Conservation (phyloP, 2,329 filamentous ascomycete genomes). For the Pleurostoma richardsiae region DNA sequence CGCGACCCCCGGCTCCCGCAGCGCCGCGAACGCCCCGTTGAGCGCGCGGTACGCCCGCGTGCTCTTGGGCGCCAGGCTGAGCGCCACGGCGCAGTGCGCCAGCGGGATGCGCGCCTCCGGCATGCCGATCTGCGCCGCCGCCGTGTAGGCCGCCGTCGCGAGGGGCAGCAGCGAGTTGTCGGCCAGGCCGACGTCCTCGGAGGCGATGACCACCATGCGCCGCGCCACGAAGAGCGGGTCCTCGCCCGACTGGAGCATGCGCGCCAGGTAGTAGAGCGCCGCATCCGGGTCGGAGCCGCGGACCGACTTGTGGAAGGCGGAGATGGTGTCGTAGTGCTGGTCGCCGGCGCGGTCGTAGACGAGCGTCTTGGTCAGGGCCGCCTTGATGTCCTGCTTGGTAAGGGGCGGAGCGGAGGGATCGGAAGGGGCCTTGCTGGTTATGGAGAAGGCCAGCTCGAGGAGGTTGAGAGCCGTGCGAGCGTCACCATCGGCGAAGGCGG, state of each 20-base stretch:
- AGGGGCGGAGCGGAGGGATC: slow-evolving; percentile 31
- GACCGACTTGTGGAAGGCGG: slow-evolving; percentile 93
- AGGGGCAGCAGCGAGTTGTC: slow-evolving; percentile 80
- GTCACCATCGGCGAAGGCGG: slow-evolving; percentile 85
- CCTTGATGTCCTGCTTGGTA: slow-evolving; percentile 74
- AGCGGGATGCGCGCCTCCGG: slow-evolving; percentile 92
- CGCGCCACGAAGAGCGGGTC: slow-evolving; percentile 90
- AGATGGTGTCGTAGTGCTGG: slow-evolving; percentile 97
- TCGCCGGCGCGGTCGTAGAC: slow-evolving; percentile 95
- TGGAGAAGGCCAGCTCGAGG: slow-evolving; percentile 79
- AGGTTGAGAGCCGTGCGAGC: slow-evolving; percentile 90
- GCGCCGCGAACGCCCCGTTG: slow-evolving; percentile 71
- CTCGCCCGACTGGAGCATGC: slow-evolving; percentile 94
- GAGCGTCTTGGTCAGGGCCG: slow-evolving; percentile 80
- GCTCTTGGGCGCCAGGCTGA: slow-evolving; percentile 78
- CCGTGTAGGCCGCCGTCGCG: slow-evolving; percentile 80
- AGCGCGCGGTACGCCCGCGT: slow-evolving; percentile 81
- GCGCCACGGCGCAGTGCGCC: slow-evolving; percentile 78
- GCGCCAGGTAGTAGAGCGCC: slow-evolving; percentile 86
- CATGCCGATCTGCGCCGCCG: slow-evolving; percentile 89
- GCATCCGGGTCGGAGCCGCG: slow-evolving; percentile 84
- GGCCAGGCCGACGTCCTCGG: slow-evolving; percentile 87
- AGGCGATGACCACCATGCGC: slow-evolving; percentile 90
- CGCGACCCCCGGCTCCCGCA: slow-evolving; percentile 80
- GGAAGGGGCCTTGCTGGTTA: slow-evolving; percentile 40